These are phyloP conservation scores for Lactarius sp. DNA, from an alignment of 768 basidiomycete species.

Conservation along the genomic window DNA sequence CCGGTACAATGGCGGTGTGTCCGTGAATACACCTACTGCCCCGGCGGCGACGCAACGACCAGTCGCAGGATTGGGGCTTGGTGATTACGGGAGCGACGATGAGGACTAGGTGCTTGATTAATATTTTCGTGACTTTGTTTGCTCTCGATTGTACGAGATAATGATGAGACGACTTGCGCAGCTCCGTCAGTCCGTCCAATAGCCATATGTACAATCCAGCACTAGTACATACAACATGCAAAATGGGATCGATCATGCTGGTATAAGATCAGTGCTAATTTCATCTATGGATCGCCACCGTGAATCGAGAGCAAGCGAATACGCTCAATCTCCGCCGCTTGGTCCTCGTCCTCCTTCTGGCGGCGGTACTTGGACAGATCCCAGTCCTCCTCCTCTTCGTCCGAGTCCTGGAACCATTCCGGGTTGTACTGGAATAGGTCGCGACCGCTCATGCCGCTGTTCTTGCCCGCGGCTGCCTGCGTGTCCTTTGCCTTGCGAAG, in stretches of 20 bases:
- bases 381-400: constrained; percentile 48
- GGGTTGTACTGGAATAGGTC: constrained; percentile 98
- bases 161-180: not conserved
- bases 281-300: constrained; percentile 32
- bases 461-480: constrained; percentile 84
- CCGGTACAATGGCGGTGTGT: constrained; percentile 49
- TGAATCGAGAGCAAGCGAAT: constrained; percentile 43
- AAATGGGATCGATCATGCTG: constrained; percentile 1
- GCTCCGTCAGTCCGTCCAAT: not conserved
- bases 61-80: constrained; percentile 54
- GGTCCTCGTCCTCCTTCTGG: constrained; percentile 57
- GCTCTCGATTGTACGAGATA: not conserved
- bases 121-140: not conserved
- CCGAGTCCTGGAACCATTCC: constrained; percentile 85
- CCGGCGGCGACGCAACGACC: constrained; percentile 33
- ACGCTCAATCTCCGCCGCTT: constrained; percentile 47
- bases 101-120: constrained; percentile 34
- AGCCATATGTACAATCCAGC: not conserved
- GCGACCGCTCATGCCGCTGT: constrained; percentile 87
- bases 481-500: constrained; percentile 75
- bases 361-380: constrained; percentile 53
- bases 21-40: constrained; percentile 25
- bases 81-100: constrained; percentile 74
- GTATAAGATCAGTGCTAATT: constrained; percentile 31
- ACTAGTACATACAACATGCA: constrained; percentile 8